These are phyloP conservation scores for Eimeria praecox DNA, from an alignment of 169 alveolate species.

Conservation along the genomic window DNA sequence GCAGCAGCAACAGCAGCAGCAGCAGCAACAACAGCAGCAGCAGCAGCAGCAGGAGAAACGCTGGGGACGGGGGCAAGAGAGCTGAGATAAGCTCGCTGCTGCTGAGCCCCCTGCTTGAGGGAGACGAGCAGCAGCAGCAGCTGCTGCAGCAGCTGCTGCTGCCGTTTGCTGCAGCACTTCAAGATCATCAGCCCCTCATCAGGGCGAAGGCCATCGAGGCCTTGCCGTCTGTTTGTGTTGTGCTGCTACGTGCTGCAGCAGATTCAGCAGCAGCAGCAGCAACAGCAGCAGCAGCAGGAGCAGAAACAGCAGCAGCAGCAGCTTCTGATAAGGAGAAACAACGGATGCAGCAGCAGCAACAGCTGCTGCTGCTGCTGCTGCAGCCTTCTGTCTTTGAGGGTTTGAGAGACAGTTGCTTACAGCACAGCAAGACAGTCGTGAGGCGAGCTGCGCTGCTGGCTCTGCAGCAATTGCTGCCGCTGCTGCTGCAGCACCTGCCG, in stretches of 20 bases:
- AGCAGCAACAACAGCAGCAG: constrained; percentile 17
- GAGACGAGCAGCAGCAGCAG: not conserved
- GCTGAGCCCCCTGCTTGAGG: constrained; percentile 32
- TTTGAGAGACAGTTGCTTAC: constrained; percentile 28
- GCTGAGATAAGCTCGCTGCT: not conserved
- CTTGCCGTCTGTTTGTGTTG: constrained; percentile 36
- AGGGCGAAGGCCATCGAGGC: constrained; percentile 59
- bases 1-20: constrained; percentile 27
- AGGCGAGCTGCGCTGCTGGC: constrained; percentile 37
- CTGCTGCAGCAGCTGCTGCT: constrained; percentile 74
- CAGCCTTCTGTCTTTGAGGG: constrained; percentile 21
- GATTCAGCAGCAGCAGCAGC: constrained; percentile 50
- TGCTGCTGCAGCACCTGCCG: constrained; percentile 64
- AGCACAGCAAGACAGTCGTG: constrained; percentile 67
- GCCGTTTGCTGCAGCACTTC: constrained; percentile 68
- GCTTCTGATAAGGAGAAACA: not conserved
- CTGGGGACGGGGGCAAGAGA: not conserved
- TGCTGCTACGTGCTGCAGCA: constrained; percentile 67
- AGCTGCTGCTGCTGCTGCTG: constrained; percentile 62
- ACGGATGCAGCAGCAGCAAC: constrained; percentile 1
- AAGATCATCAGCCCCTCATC: constrained; percentile 21
- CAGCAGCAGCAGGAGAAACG: not conserved
- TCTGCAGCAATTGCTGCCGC: constrained; percentile 75
- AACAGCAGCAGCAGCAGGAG: not conserved
- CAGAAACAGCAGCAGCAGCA: constrained; percentile 1